Base-by-base conservation (phyloP, 495 filamentous ascomycete genomes). In the Thermothielavioides terrestris region DNA sequence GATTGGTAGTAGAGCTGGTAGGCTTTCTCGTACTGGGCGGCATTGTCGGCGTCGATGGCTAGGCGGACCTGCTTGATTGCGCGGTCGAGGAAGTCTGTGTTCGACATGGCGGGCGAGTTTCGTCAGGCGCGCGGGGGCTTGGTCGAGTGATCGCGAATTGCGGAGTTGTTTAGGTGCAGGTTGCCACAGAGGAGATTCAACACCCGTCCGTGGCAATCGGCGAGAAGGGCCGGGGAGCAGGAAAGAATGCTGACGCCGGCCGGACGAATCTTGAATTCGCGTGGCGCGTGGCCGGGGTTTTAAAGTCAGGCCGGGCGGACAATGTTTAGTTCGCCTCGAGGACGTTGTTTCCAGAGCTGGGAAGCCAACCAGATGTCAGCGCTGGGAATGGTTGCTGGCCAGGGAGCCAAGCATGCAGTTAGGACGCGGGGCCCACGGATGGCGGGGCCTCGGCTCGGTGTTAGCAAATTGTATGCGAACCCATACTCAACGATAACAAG, bases 31-130 rank as follows among this genome's bases (percentile, higher is more conserved):
- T 97, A 99, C 57, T 97, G 86, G 54, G 85, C 86, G n/a, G 85
- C 82, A 51, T 88, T 94, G 76, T 99, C 92, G 60, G 83, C 78
- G 68, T 95, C 90, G 74, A 99, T 95, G 58, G 92, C 92, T 68
- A 90, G 90, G 71, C 95, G 94, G 54, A 97, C 94, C 58, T 83
- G 81, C 56, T 89, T 86, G 74, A 99, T 96, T 42, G 92, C 92
- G 59, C 90, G 85, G 62, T 88, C 88, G 55, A 97, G 78, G 60
- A 97, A 99, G 70, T 97, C 90, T 61, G 89, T 94, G 65, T 95
- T 94, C 57, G 89, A 94, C 92, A 98, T 97, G 59, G 46, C 67
- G 72, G 64, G 54, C 54, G 52, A 8, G 22, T 41, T 22, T 52
- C 54, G 7, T 31, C n/a, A 17, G 20, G 26, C 8, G 4, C 10